These are phyloP conservation scores for Trifolium fragiferum DNA, from an alignment of 306 rosid genomes.

Conservation along the genomic window DNA sequence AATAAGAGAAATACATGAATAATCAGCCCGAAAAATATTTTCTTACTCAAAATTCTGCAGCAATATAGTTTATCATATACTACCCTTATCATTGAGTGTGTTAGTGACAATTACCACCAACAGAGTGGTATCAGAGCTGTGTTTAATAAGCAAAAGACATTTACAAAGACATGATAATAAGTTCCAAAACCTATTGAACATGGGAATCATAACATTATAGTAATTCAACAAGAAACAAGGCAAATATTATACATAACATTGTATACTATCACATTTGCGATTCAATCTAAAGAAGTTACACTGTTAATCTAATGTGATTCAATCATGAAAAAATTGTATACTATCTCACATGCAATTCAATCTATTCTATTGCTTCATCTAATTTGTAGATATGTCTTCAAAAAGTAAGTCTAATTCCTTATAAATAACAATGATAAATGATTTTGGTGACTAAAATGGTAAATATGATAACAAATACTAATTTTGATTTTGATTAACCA, in stretches of 20 bases:
- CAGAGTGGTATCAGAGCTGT: too few species aligned
- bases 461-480: background rate
- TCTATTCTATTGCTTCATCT: conserved; percentile 14
- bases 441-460: conserved; percentile 1
- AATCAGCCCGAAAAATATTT: too few species aligned
- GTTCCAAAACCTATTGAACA: background rate
- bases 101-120: too few species aligned
- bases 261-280: background rate
- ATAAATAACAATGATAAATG: background rate
- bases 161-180: background rate
- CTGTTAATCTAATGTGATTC: too few species aligned
- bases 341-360: too few species aligned
- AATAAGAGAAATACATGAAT: too few species aligned
- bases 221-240: conserved; percentile 18
- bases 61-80: too few species aligned
- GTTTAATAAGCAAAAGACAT: background rate
- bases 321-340: too few species aligned
- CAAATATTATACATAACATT: background rate
- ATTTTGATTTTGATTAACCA: background rate
- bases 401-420: background rate
- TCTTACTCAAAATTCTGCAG: too few species aligned
- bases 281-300: background rate
- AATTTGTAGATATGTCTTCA: background rate
- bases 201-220: background rate
- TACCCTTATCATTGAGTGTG: too few species aligned